These are phyloP conservation scores for Inonotus obliquus DNA, from an alignment of 1,284 basidiomycete species.

Conservation along the genomic window DNA sequence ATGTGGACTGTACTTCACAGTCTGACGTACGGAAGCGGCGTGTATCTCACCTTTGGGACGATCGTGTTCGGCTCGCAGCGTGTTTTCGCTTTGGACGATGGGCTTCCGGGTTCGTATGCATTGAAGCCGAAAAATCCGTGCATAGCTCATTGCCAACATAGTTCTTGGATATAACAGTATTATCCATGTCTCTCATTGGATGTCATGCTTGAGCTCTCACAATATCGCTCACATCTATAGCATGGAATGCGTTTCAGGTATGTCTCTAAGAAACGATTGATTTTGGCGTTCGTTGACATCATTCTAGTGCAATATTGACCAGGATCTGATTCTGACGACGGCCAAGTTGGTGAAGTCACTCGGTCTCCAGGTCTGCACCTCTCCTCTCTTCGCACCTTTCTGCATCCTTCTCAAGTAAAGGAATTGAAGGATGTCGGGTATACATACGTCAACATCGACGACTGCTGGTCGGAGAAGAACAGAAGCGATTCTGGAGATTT, in stretches of 20 bases:
- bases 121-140: too few relatives aligned
- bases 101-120: constrained; percentile 20
- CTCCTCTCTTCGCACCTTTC: neutral
- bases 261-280: neutral
- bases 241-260: constrained; percentile 33
- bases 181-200: neutral
- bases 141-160: too few relatives aligned
- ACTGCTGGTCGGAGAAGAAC: constrained; percentile 53
- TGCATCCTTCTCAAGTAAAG: neutral
- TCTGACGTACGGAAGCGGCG: too few relatives aligned
- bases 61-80: neutral
- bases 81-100: constrained; percentile 20
- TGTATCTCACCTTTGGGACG: neutral
- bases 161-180: constrained; percentile 34
- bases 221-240: constrained; percentile 17
- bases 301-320: constrained; percentile 34
- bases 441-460: constrained; percentile 50
- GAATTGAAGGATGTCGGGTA: constrained; percentile 46
- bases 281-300: neutral
- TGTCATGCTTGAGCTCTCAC: neutral
- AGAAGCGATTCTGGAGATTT: constrained; percentile 43
- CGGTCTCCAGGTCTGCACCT: constrained; percentile 28
- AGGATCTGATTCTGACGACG: constrained; percentile 31
- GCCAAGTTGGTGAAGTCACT: constrained; percentile 32
- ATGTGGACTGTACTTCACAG: too few relatives aligned